Conservation (phyloP, 345 rosid species). For the Citrus medica region DNA sequence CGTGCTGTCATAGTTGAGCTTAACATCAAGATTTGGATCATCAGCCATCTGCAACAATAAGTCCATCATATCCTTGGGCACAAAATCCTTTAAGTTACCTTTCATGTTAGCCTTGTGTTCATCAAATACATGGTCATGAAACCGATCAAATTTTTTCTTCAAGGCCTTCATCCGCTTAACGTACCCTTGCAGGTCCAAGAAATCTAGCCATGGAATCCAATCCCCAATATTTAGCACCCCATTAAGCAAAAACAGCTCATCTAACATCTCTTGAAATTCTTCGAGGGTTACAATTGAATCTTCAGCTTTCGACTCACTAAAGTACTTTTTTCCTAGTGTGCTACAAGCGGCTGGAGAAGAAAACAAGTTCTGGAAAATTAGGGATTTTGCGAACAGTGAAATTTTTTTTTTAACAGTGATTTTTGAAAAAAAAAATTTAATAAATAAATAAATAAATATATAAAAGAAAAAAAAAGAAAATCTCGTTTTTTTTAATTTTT, state of each 20-base stretch:
- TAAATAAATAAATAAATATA: too few relatives aligned
- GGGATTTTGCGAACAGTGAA: too few relatives aligned
- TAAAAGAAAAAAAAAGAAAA: too few relatives aligned
- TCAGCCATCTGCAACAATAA: constrained; percentile 26
- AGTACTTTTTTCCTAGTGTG: constrained; percentile 22
- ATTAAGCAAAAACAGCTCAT: constrained; percentile 19
- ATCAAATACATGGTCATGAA: constrained; percentile 13
- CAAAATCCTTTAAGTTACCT: constrained; percentile 1
- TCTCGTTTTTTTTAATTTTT: too few relatives aligned
- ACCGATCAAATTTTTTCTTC: constrained; percentile 15
- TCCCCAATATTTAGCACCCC: constrained; percentile 29
- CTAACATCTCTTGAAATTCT: constrained; percentile 19
- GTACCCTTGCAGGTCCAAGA: constrained; percentile 27
- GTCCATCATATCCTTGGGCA: constrained; percentile 31
- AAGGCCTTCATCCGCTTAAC: constrained; percentile 27
- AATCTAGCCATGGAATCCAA: constrained; percentile 26
- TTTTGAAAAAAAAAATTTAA: too few relatives aligned
- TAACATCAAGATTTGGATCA: constrained; percentile 25
- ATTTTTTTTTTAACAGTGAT: too few relatives aligned
- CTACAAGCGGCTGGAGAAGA: too few relatives aligned
- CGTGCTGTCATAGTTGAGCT: constrained; percentile 19
- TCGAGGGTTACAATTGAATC: background rate
- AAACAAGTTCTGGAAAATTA: too few relatives aligned
- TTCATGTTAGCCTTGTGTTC: constrained; percentile 15
- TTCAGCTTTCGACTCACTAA: background rate